A percentile compares a stretch with the other conserved stretches of the same genome.
Conservation (phyloP, 805 yeast species). For the Ogataea ramenticola region DNA sequence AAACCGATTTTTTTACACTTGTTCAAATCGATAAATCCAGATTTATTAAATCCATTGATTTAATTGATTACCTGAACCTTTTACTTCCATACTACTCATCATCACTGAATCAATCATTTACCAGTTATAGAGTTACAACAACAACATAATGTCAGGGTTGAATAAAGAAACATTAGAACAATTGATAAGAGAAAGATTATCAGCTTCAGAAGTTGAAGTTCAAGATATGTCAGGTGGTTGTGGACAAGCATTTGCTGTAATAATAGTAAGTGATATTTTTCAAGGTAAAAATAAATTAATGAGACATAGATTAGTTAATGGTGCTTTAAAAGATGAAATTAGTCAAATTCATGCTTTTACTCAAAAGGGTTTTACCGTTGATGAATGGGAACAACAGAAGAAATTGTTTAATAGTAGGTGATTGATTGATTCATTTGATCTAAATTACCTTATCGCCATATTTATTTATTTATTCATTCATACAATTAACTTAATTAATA, state of each 20-base stretch:
- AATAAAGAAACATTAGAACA: constrained; percentile 34
- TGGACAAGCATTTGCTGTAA: constrained; percentile 95
- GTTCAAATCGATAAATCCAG: background rate
- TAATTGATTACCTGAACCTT: background rate
- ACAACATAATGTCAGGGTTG: constrained; percentile 12
- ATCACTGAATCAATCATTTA: too few species aligned
- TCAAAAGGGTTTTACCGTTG: constrained; percentile 80
- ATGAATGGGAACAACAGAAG: constrained; percentile 65
- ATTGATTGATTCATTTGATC: too few species aligned
- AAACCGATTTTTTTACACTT: too few species aligned
- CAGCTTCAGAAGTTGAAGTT: constrained; percentile 61
- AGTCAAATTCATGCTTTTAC: constrained; percentile 90
- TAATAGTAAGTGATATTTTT: constrained; percentile 69
- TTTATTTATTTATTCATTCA: too few species aligned
- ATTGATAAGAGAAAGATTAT: constrained; percentile 47
- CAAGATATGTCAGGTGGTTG: constrained; percentile 88
- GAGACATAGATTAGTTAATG: constrained; percentile 83
- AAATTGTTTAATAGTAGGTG: constrained; percentile 3
- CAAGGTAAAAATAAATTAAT: constrained; percentile 75
- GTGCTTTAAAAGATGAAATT: constrained; percentile 74
- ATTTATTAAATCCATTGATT: too few species aligned
- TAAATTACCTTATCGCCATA: too few species aligned
- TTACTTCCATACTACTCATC: too few species aligned
- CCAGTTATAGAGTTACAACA: too few species aligned
- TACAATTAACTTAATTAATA: too few species aligned